phyloP scores from a whole-genome alignment of 257 asterid genomes.

The Fraxinus quadrangulata region DNA sequence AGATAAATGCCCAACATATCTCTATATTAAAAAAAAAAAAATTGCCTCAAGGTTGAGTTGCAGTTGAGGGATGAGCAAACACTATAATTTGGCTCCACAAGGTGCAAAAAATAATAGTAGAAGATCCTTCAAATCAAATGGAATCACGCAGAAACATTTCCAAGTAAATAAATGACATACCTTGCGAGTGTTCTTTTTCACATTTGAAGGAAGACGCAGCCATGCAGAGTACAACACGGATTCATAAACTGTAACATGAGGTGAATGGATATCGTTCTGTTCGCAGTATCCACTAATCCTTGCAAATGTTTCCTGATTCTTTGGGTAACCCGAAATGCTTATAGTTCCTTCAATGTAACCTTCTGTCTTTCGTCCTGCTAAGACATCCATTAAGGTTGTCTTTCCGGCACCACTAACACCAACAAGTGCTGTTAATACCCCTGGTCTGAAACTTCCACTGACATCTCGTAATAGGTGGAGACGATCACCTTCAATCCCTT shows the following conservation, averaged over 20 bases:
- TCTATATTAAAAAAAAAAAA: too few relatives aligned
- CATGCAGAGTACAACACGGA: constrained; percentile 61
- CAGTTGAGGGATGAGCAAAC: too few relatives aligned
- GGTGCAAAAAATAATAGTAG: too few relatives aligned
- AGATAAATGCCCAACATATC: too few relatives aligned
- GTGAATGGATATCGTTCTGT: constrained; percentile 58
- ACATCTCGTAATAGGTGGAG: constrained; percentile 52
- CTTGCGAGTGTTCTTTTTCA: constrained; percentile 35
- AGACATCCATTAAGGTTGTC: constrained; percentile 70
- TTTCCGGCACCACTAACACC: constrained; percentile 78
- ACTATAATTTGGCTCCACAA: too few relatives aligned
- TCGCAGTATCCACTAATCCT: constrained; percentile 63
- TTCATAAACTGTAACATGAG: constrained; percentile 57
- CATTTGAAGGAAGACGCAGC: constrained; percentile 55
- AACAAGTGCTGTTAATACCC: constrained; percentile 63
- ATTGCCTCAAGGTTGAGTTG: too few relatives aligned
- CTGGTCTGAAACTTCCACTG: constrained; percentile 62
- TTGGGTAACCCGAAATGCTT: constrained; percentile 53
- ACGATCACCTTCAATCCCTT: constrained; percentile 42
- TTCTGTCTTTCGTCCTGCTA: constrained; percentile 68
- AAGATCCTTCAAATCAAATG: too few relatives aligned
- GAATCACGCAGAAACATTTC: too few relatives aligned
- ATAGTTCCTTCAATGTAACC: constrained; percentile 56
- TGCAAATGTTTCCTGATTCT: constrained; percentile 57
- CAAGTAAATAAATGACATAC: constrained; percentile 17